Percentiles rank a stretch among this genome's conserved stretches.
phyloP scores from a whole-genome alignment of 352 stramenopile genomes.

The Globisporangium sylvaticum region DNA sequence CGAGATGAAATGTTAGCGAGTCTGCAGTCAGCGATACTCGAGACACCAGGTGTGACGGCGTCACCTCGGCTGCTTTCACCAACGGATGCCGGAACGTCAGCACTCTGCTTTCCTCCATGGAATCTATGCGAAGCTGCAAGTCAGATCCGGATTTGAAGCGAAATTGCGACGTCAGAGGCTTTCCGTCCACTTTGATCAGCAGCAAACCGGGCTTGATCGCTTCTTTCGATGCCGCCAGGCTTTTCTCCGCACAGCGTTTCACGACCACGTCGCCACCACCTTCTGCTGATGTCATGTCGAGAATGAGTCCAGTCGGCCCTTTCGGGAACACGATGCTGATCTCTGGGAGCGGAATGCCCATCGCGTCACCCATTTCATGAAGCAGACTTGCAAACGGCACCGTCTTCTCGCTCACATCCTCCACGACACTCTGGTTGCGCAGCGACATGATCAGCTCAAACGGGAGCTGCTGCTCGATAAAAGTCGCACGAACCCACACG shows the following conservation, averaged over 20 bases:
- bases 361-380: constrained; percentile 65
- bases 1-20: constrained; percentile 61
- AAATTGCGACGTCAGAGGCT: constrained; percentile 43
- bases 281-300: constrained; percentile 32
- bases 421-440: constrained; percentile 64
- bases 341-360: constrained; percentile 77
- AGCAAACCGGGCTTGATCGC: constrained; percentile 69
- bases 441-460: constrained; percentile 75
- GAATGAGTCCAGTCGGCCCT: constrained; percentile 58
- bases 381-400: constrained; percentile 48
- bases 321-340: constrained; percentile 70
- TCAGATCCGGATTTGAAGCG: constrained; percentile 50
- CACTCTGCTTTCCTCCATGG: constrained; percentile 42
- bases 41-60: constrained; percentile 45
- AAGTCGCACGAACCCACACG: constrained; percentile 41
- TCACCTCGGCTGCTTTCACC: constrained; percentile 51
- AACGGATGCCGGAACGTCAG: constrained; percentile 80
- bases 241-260: constrained; percentile 44
- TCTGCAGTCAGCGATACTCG: constrained; percentile 50
- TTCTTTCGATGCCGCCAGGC: constrained; percentile 55
- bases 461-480: constrained; percentile 68
- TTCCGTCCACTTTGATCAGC: constrained; percentile 68
- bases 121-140: constrained; percentile 51
- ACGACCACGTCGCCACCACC: constrained; percentile 36
- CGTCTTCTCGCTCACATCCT: constrained; percentile 32